These are phyloP conservation scores for Podaxis sp. DNA, from an alignment of 768 basidiomycete species.

Conservation along the genomic window DNA sequence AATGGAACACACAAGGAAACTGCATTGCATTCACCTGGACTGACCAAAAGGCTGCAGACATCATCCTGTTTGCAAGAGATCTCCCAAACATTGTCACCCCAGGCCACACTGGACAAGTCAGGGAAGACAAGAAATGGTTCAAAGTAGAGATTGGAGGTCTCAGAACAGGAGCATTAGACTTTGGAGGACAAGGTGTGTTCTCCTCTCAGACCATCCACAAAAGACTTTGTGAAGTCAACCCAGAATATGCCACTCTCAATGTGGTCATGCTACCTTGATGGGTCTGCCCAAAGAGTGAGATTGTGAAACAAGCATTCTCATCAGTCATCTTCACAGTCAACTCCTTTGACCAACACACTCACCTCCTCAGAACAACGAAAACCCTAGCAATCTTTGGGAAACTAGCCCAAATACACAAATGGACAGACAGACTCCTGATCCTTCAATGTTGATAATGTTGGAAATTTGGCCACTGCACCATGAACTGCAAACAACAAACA, in stretches of 20 bases:
- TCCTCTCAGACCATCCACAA: background rate
- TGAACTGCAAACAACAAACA: background rate
- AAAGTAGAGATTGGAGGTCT: slow-evolving; percentile 22
- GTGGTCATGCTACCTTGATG: background rate
- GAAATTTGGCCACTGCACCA: background rate
- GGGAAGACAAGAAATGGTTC: slow-evolving; percentile 23
- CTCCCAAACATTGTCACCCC: slow-evolving; percentile 16
- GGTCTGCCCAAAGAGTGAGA: background rate
- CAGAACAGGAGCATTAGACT: slow-evolving; percentile 8
- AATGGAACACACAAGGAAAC: background rate
- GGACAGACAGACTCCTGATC: background rate
- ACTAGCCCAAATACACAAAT: background rate
- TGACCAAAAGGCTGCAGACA: slow-evolving; percentile 12
- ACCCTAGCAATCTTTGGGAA: background rate
- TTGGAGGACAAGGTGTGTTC: background rate
- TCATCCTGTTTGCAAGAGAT: slow-evolving; percentile 10
- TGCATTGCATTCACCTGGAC: background rate
- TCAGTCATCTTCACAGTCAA: background rate
- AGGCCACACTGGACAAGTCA: slow-evolving; percentile 1
- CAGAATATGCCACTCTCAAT: background rate
- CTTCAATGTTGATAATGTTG: background rate
- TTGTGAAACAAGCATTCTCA: background rate
- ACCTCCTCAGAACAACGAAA: background rate
- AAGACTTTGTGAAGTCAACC: background rate
- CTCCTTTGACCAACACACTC: background rate